Base-by-base conservation (phyloP, 805 yeast genomes). In the Kuraishia borneana region DNA sequence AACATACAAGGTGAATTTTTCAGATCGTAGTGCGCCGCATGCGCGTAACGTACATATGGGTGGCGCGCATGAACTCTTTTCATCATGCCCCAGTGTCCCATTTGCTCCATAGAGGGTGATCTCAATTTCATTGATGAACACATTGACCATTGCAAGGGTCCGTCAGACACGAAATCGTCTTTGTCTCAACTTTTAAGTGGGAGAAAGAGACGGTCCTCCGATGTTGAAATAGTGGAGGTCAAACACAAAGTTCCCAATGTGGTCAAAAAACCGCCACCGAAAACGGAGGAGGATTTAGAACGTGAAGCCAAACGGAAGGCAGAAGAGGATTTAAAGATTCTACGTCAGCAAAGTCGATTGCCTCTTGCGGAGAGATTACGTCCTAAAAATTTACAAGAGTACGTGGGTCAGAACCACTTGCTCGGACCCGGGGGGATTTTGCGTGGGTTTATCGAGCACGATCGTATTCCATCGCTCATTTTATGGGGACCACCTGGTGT, bases 401-500 rank as follows among this genome's bases (percentile, higher is more conserved):
- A 77, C 48, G 68, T 89, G 18, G 99, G 99, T 0, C 99, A 92
- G 55, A 60, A 63, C 10, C 94, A 88, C 55, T 56, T 92, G 2
- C 61, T 89, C 4, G 80, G 83, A 0, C 55, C 59, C 2, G 61
- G 64, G 6, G 94, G 96, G 1, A 61, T 77, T 3, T 57, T 89
- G 2, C 58, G 74, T 19, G 76, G 76, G 30, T 82, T 82, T 39
- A 63, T 88, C 2, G 64, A 68, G 25, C 57, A 68, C 55, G 73
- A 79, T n/a, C 61, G 65, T 31, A 61, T 83, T 6, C 96, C 96
- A 1, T 85, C 96, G 0, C 67, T 92, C 74, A 74, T 92, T 2
- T 58, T 92, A 4, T 82, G 92, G 83, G 99, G 99, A 0, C 95
- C 95, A 1, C 94, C 96, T 2, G 98, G 98, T 0, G 88, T 85